Base-by-base conservation (phyloP, 1,284 basidiomycete species). In the Cryptococcus sp. region DNA sequence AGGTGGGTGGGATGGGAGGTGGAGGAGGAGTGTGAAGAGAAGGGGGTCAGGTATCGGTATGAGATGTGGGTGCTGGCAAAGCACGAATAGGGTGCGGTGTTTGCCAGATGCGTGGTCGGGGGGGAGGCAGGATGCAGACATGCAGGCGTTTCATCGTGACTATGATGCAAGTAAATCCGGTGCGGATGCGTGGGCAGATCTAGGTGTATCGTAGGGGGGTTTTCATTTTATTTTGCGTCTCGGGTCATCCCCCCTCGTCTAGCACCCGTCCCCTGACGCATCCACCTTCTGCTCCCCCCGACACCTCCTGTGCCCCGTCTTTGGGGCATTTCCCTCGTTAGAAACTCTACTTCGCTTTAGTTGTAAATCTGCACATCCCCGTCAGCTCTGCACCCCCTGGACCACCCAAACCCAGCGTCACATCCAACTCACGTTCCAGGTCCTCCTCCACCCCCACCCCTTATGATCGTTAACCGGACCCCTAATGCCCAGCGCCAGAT, bases 401-500 rank as follows among this genome's bases (percentile, higher is more conserved):
- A n/a, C n/a, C n/a, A n/a, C n/a, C n/a, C n/a, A n/a, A 43, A 43
- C n/a, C 20, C 50, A 11, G 11, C 18, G 46, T 20, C 53, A 37
- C 28, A 46, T 53, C 12, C 12, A 16, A 70, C 70, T 70, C 62
- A 73, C 71, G 56, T 76, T 74, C 73, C 73, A 76, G 20, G 64
- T 64, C 23, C 51, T 43, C 63, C 91, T 82, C 92, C 91, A 96
- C 59, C 77, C 69, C 61, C 91, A 78, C 2, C 91, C 90, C 82
- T 82, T 84, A 68, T 92, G 84, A 0, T 91, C 83, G 55, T 83
- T 82, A 60, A 96, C 83, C 2, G 89, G 87, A 0, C 92, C 92
- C 45, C 86, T 83, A 54, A 97, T 89, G 8, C 95, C 95, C 72
- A 91, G 93, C 0, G 91, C 88, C 43, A 94, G 79, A 23, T 85